phyloP scores from a whole-genome alignment of 208 protist species.

The Dictyostelium gargantuum region DNA sequence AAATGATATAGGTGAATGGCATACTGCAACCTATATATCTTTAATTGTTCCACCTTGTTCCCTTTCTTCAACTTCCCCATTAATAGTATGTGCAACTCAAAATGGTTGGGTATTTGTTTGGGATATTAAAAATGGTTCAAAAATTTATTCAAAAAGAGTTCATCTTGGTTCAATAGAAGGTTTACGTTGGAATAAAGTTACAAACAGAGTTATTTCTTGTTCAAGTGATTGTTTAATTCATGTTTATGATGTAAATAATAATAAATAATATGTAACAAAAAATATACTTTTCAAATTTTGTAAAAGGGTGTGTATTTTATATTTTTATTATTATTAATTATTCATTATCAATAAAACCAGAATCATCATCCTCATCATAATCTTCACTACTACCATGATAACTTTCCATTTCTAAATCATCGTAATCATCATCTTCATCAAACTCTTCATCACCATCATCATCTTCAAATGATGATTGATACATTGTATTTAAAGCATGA shows the following conservation, averaged over 20 bases:
- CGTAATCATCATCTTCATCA: neutral
- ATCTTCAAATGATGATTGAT: no score
- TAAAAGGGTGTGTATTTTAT: no score
- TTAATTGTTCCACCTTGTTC: neutral
- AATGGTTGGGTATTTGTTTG: slow-evolving; percentile 61
- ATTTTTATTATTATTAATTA: neutral
- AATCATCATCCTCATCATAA: neutral
- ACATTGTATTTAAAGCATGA: no score
- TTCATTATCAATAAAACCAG: neutral
- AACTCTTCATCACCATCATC: neutral
- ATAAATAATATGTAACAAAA: neutral
- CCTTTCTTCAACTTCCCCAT: no score
- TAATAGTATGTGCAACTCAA: slow-evolving; percentile 29
- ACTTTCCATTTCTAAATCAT: neutral
- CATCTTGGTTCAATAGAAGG: slow-evolving; percentile 67
- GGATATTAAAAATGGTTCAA: neutral
- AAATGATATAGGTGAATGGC: slow-evolving; percentile 50
- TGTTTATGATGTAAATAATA: slow-evolving; percentile 3
- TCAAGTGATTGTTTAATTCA: slow-evolving; percentile 62
- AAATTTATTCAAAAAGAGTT: slow-evolving; percentile 17
- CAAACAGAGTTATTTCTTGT: slow-evolving; percentile 34
- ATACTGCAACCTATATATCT: slow-evolving; percentile 45
- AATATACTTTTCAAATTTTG: no score
- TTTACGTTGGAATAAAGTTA: slow-evolving; percentile 24
- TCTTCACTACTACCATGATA: neutral